These are phyloP conservation scores for Fusarium siculi DNA, from an alignment of 2,329 filamentous ascomycete genomes.

Conservation along the genomic window DNA sequence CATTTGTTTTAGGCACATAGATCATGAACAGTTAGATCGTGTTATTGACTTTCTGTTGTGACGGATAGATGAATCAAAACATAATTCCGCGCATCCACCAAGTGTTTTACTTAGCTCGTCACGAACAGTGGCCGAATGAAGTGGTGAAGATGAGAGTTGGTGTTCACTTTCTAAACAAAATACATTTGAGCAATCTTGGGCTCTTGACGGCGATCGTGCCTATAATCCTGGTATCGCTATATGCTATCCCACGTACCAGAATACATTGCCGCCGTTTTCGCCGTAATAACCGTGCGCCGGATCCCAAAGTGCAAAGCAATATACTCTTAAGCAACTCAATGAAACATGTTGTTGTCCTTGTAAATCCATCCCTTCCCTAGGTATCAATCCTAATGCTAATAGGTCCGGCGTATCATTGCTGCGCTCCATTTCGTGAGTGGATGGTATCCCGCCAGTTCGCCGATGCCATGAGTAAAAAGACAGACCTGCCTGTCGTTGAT, in stretches of 20 bases:
- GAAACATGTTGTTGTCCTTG: conserved; percentile 9
- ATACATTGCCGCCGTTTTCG: conserved; percentile 15
- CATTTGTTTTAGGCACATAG: conserved; percentile 22
- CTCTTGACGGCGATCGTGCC: conserved; percentile 3
- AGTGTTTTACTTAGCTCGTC: background rate
- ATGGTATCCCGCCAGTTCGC: conserved; percentile 38
- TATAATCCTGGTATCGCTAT: background rate
- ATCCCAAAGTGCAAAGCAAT: conserved; percentile 3
- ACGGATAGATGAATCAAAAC: conserved; percentile 14
- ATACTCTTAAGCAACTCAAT: conserved; percentile 1
- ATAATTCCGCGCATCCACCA: background rate
- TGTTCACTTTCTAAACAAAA: conserved; percentile 4
- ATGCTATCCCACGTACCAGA: conserved; percentile 2
- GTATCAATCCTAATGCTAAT: conserved; percentile 28
- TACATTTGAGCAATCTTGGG: conserved; percentile 24
- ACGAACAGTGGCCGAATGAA: background rate
- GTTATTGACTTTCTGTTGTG: conserved; percentile 4
- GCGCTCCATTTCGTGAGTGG: conserved; percentile 21
- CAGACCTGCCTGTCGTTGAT: conserved; percentile 35
- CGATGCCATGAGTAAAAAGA: conserved; percentile 41
- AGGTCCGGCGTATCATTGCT: conserved; percentile 14
- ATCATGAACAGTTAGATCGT: conserved; percentile 11
- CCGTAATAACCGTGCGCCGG: conserved; percentile 7
- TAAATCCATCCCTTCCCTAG: conserved; percentile 5
- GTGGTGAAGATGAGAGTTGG: conserved; percentile 13